These are phyloP conservation scores for Stentor roeselii DNA, from an alignment of 73 alveolate species.

Conservation along the genomic window DNA sequence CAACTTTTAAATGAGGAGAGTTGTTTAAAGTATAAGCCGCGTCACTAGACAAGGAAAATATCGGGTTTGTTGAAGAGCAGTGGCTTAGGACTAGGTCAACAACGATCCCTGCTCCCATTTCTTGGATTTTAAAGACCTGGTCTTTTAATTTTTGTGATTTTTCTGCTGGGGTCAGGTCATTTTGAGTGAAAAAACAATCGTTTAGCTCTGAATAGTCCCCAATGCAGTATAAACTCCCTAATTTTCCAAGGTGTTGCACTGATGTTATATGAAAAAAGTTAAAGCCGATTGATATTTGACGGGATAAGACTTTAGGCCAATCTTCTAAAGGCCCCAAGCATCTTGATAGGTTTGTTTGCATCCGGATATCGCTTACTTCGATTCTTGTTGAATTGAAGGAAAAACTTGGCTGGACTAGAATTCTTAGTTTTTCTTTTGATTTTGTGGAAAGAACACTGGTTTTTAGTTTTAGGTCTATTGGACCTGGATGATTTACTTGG, in stretches of 20 bases:
- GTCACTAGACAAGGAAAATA: constrained; percentile 77
- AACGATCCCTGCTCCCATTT: constrained; percentile 33
- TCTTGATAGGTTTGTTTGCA: constrained; percentile 70
- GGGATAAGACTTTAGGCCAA: constrained; percentile 47
- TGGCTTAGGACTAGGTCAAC: constrained; percentile 94
- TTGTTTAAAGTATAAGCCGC: constrained; percentile 85
- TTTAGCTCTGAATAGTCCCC: constrained; percentile 65
- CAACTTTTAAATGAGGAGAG: constrained; percentile 80
- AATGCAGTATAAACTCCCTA: constrained; percentile 69
- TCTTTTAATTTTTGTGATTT: neutral
- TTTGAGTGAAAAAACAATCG: constrained; percentile 48
- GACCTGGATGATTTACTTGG: too few species aligned
- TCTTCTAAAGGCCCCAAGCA: constrained; percentile 72
- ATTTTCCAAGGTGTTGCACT: constrained; percentile 66
- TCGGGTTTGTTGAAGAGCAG: constrained; percentile 81
- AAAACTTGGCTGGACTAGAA: neutral
- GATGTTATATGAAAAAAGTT: constrained; percentile 81
- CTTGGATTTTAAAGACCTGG: neutral
- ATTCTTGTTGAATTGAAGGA: neutral
- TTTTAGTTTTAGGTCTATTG: too few species aligned
- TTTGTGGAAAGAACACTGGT: too few species aligned
- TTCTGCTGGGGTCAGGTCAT: neutral
- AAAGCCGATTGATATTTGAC: constrained; percentile 61
- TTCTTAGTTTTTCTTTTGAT: neutral
- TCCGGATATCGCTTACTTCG: constrained; percentile 10